phyloP scores from a whole-genome alignment of 2,329 filamentous ascomycete species.

The Colletotrichum navitas region DNA sequence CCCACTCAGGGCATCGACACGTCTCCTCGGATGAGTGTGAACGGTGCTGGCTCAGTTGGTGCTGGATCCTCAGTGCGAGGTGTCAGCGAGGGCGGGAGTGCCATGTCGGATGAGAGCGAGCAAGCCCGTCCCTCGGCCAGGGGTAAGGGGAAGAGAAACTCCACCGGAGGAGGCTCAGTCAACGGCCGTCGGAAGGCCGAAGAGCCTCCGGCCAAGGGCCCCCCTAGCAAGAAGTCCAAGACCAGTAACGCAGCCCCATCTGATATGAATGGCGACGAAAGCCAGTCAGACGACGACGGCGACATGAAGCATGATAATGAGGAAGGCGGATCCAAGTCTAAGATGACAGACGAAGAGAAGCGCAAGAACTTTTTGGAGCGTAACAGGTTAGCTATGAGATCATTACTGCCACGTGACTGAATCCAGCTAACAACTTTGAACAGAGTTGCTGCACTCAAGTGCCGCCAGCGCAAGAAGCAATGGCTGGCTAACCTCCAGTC shows the following conservation, averaged over 20 bases:
- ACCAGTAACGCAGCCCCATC: constrained; percentile 58
- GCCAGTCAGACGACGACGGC: constrained; percentile 62
- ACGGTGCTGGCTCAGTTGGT: constrained; percentile 58
- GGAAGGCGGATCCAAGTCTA: constrained; percentile 71
- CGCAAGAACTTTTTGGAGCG: constrained; percentile 97
- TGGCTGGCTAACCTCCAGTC: constrained; percentile 95
- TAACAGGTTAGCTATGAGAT: constrained; percentile 78
- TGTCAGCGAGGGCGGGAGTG: constrained; percentile 76
- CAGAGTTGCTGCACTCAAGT: constrained; percentile 96
- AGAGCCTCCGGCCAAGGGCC: constrained; percentile 70
- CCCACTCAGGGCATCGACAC: constrained; percentile 55
- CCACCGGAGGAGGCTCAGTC: constrained; percentile 55
- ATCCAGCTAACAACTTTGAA: constrained; percentile 44
- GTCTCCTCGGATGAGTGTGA: constrained; percentile 65
- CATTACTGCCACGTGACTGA: neutral
- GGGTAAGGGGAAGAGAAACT: constrained; percentile 77
- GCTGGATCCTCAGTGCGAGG: constrained; percentile 59
- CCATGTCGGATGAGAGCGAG: constrained; percentile 80
- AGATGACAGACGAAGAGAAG: constrained; percentile 99
- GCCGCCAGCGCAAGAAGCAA: constrained; percentile 97
- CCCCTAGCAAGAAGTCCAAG: constrained; percentile 79
- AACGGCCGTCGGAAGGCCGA: constrained; percentile 87
- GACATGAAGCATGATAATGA: constrained; percentile 63
- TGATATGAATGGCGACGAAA: constrained; percentile 47
- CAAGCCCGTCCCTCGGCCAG: constrained; percentile 74